These are phyloP conservation scores for Nicotiana obtusifolia DNA, from an alignment of 257 asterid species.

Conservation along the genomic window DNA sequence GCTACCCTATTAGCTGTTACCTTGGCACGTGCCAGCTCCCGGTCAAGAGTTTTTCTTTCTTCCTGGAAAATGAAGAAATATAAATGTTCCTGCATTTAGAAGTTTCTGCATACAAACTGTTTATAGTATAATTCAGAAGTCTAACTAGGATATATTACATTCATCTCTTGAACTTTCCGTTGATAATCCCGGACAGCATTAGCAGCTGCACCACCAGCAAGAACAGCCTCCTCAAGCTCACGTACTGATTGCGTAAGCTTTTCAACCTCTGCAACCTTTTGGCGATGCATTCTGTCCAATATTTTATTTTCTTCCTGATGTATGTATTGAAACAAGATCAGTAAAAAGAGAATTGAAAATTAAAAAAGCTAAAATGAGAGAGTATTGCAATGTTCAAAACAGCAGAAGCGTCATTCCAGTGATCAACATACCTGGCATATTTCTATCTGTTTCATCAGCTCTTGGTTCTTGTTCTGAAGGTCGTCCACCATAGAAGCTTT, in stretches of 20 bases:
- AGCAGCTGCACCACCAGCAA: constrained; percentile 26
- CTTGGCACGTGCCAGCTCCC: constrained; percentile 24
- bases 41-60: constrained; percentile 22
- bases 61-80: constrained; percentile 9
- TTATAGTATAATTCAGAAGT: neutral
- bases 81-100: neutral
- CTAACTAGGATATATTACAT: constrained; percentile 11
- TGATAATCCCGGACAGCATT: constrained; percentile 24
- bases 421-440: constrained; percentile 67
- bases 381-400: neutral
- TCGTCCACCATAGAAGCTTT: constrained; percentile 99
- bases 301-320: constrained; percentile 28
- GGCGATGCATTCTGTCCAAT: constrained; percentile 21
- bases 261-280: constrained; percentile 25
- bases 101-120: neutral
- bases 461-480: constrained; percentile 96
- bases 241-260: constrained; percentile 23
- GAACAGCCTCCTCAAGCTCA: constrained; percentile 24
- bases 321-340: neutral
- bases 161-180: constrained; percentile 28
- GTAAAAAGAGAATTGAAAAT: neutral
- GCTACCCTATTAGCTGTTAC: constrained; percentile 39
- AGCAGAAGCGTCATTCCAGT: neutral
- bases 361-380: neutral
- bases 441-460: constrained; percentile 92